A percentile compares a stretch with the other conserved stretches of the same genome.
Evolutionary conservation across 176 grass and related monocot genomes (phyloP).

Genomic region (Themeda triandra): DNA sequence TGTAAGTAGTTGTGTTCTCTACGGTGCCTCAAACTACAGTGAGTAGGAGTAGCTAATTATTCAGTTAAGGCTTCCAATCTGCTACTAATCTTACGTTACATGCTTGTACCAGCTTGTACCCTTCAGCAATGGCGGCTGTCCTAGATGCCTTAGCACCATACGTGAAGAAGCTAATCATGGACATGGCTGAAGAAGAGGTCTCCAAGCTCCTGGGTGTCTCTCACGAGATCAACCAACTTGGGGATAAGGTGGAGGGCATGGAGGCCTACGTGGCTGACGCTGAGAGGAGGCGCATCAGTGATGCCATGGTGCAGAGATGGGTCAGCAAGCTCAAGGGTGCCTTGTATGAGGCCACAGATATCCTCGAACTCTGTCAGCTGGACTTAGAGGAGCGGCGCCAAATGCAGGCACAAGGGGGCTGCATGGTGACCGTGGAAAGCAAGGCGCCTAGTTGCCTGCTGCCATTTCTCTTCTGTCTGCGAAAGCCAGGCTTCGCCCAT

Average conservation of each 20-base stretch:
- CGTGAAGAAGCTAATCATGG: too few relatives aligned
- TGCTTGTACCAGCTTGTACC: too few relatives aligned
- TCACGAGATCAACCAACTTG: neutral
- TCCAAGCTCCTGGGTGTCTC: conserved; percentile 7
- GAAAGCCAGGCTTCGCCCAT: too few relatives aligned
- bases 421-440: neutral
- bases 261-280: neutral
- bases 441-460: neutral
- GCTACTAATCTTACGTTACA: too few relatives aligned
- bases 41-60: too few relatives aligned
- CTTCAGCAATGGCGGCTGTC: too few relatives aligned
- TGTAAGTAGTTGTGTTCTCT: too few relatives aligned
- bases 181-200: neutral
- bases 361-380: neutral
- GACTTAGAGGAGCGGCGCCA: neutral
- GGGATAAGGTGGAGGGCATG: neutral
- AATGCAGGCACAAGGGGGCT: neutral
- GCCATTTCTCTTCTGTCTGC: neutral
- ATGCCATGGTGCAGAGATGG: neutral
- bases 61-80: too few relatives aligned
- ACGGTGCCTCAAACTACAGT: too few relatives aligned
- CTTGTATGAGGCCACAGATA: neutral
- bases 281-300: neutral
- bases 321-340: neutral
- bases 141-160: too few relatives aligned